Evolutionary conservation across 805 yeast genomes (phyloP).

Genomic region (Saturnispora kantuleensis): DNA sequence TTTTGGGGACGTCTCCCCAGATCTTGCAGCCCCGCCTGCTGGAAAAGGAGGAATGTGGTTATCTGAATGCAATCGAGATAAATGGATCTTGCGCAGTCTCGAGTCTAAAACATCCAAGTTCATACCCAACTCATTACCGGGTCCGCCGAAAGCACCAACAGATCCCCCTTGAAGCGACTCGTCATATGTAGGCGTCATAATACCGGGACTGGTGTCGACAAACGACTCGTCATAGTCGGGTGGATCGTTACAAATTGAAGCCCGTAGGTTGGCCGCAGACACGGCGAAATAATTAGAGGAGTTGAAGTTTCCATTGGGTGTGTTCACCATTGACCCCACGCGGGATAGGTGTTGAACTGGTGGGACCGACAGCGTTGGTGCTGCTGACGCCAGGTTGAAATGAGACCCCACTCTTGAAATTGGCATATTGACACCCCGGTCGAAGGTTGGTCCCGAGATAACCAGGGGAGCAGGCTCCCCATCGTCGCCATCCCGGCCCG

Average conservation of each 20-base stretch:
- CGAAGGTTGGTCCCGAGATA: constrained; percentile 18
- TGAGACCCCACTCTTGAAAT: constrained; percentile 14
- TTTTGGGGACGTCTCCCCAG: constrained; percentile 3
- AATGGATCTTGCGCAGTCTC: constrained; percentile 19
- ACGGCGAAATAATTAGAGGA: neutral
- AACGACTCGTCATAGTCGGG: constrained; percentile 83
- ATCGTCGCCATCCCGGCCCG: neutral
- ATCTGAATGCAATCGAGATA: constrained; percentile 7
- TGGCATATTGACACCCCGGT: constrained; percentile 12
- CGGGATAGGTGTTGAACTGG: constrained; percentile 57
- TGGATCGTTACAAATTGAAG: constrained; percentile 31
- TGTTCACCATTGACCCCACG: constrained; percentile 37
- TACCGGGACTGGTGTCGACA: constrained; percentile 36
- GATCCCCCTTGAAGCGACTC: constrained; percentile 22
- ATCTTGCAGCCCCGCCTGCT: neutral
- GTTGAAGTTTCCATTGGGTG: constrained; percentile 6
- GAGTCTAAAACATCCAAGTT: constrained; percentile 26
- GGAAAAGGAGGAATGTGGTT: neutral
- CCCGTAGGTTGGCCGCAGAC: neutral
- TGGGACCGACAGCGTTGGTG: constrained; percentile 20
- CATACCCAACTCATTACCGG: constrained; percentile 9
- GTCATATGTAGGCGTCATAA: constrained; percentile 64
- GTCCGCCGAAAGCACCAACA: neutral
- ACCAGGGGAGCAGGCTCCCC: neutral
- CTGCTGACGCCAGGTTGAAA: neutral